These are phyloP conservation scores for Penicillium decumbens DNA, from an alignment of 2,329 filamentous ascomycete species.

Conservation along the genomic window DNA sequence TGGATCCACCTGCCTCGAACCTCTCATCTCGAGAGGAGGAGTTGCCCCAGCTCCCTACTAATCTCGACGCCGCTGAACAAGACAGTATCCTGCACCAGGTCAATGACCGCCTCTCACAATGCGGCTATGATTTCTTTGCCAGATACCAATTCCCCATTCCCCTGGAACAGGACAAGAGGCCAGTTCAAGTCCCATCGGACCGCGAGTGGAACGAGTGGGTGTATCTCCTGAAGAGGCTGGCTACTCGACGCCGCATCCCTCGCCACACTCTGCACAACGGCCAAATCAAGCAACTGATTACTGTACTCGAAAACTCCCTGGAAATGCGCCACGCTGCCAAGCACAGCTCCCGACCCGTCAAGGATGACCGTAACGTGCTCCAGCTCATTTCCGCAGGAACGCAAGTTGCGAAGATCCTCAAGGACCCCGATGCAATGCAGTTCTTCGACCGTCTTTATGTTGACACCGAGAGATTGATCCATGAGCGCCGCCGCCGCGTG, in stretches of 20 bases:
- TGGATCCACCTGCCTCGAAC: conserved; percentile 66
- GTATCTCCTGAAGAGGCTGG: conserved; percentile 76
- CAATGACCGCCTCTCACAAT: conserved; percentile 78
- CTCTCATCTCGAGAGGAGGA: conserved; percentile 74
- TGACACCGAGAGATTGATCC: conserved; percentile 73
- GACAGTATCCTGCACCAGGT: conserved; percentile 74
- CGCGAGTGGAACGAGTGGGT: conserved; percentile 92
- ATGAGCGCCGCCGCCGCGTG: conserved; percentile 53
- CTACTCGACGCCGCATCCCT: conserved; percentile 79
- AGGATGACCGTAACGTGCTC: conserved; percentile 83
- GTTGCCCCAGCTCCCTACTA: conserved; percentile 74
- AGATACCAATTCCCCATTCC: conserved; percentile 89
- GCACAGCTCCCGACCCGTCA: conserved; percentile 74
- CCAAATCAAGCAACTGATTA: conserved; percentile 87
- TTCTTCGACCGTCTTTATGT: conserved; percentile 77
- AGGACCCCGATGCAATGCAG: conserved; percentile 78
- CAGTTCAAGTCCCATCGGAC: conserved; percentile 68
- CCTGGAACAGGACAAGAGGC: conserved; percentile 74
- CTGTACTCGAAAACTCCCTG: conserved; percentile 79
- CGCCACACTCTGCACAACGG: conserved; percentile 80
- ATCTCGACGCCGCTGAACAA: conserved; percentile 77
- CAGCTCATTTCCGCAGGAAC: conserved; percentile 83
- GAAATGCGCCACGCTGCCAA: conserved; percentile 84
- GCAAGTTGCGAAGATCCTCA: conserved; percentile 81
- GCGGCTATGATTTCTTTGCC: conserved; percentile 84